Base-by-base conservation (phyloP, 2,329 filamentous ascomycete genomes). In the Mariannaea sp. region DNA sequence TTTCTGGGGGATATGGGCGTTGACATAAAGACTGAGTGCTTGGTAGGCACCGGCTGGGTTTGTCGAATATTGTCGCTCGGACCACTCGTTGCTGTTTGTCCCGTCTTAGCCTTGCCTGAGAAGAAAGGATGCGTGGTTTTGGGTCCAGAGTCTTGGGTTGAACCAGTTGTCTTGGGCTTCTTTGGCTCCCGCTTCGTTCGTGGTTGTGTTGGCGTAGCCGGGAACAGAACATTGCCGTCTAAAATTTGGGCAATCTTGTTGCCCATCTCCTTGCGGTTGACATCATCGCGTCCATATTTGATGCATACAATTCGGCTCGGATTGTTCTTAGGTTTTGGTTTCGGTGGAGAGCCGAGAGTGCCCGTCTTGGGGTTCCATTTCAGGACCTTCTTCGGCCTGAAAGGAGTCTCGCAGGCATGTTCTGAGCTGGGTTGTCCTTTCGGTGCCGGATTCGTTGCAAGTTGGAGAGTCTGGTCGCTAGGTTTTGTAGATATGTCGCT, bases 161-260 rank as follows among this genome's bases (percentile, higher is more conserved):
- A 36, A 53, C 36, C 58, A 61, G 42, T 29, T 48, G 48, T 61
- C 53, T 50, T 66, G 54, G 58, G 63, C 56, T 55, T 70, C 41
- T 43, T 57, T 22, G 46, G 17, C n/a, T 7, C 30, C 8, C 35
- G 68, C 39, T 67, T 67, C 36, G 61, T 51, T 53, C 46, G 49
- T 64, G 30, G 73, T 71, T 62, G 63, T 54, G 47, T 56, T 6
- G 61, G 58, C 4, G 56, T 59, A 45, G 58, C 61, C 12, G 69
- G 64, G 7, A 68, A 53, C 12, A 65, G 59, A 5, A 65, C 56
- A 5, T 62, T 63, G 26, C 69, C 67, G 16, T 65, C 61, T 10
- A 92, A 69, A 19, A 95, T 88, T 4, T 79, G 74, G 19, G 85
- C 73, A 50, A 96, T 88, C 58, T 77, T 80, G 7, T 77, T 68